Conservation (phyloP, 2,329 filamentous ascomycete species). For the Aspergillus vadensis region DNA sequence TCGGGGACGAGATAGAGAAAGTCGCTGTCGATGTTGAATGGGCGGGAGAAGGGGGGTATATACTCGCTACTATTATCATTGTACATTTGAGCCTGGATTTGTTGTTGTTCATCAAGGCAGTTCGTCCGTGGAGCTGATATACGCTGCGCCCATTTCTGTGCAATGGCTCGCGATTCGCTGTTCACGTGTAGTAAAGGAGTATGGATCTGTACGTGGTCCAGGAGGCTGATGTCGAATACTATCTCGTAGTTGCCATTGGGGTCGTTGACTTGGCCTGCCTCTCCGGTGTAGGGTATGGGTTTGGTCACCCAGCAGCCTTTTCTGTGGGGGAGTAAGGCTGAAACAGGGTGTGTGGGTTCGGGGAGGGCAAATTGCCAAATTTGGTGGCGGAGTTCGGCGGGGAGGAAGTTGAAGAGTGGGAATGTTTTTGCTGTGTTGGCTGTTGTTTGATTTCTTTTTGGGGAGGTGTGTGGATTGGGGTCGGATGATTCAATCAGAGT, state of each 20-base stretch:
- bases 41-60: background rate
- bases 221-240: background rate
- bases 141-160: background rate
- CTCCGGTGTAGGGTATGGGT: background rate
- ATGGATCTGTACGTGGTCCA: background rate
- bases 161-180: background rate
- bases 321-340: background rate
- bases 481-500: too few species aligned
- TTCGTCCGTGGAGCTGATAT: too few species aligned
- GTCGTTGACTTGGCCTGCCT: background rate
- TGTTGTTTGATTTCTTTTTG: too few species aligned
- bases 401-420: background rate
- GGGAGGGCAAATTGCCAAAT: background rate
- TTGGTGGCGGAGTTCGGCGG: background rate
- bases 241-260: background rate
- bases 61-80: too few species aligned
- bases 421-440: background rate
- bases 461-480: background rate
- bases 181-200: background rate
- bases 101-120: too few species aligned
- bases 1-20: background rate
- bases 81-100: too few species aligned
- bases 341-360: background rate
- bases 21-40: background rate
- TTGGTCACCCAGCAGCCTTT: background rate